These are phyloP conservation scores for Xylariaceae sp. DNA, from an alignment of 2,329 filamentous ascomycete species.

Conservation along the genomic window DNA sequence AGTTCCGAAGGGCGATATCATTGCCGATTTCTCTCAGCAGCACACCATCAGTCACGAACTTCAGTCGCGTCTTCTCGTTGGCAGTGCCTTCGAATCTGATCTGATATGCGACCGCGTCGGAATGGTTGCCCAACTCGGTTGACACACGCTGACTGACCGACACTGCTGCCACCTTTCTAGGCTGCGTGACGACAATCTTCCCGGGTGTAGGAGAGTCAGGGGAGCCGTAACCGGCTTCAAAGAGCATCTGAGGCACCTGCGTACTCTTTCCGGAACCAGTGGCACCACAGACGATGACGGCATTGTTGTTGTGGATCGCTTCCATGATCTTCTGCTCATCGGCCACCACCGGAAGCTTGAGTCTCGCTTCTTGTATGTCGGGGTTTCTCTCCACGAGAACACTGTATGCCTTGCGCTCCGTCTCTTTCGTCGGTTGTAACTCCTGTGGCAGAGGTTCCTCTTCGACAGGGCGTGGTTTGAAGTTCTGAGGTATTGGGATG, in stretches of 20 bases:
- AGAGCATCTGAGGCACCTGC: slow-evolving; percentile 92
- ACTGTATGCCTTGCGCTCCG: slow-evolving; percentile 66
- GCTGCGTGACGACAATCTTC: slow-evolving; percentile 93
- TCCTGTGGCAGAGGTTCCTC: slow-evolving; percentile 66
- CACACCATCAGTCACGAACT: slow-evolving; percentile 99
- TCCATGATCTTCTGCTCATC: slow-evolving; percentile 99
- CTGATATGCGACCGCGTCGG: slow-evolving; percentile 79
- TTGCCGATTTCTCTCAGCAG: slow-evolving; percentile 84
- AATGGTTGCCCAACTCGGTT: slow-evolving; percentile 74
- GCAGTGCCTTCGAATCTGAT: slow-evolving; percentile 91
- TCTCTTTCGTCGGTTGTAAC: slow-evolving; percentile 54
- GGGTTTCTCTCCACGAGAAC: slow-evolving; percentile 64
- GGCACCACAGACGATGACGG: slow-evolving; percentile 86
- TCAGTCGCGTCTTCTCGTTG: slow-evolving; percentile 76
- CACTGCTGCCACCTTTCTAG: slow-evolving; percentile 87
- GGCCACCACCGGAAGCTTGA: slow-evolving; percentile 82
- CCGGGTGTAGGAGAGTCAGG: slow-evolving; percentile 74
- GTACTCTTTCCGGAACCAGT: slow-evolving; percentile 98
- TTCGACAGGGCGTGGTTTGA: slow-evolving; percentile 62
- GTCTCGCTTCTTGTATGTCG: slow-evolving; percentile 70
- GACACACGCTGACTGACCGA: slow-evolving; percentile 93
- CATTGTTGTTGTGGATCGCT: slow-evolving; percentile 84
- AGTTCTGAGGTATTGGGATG: slow-evolving; percentile 55
- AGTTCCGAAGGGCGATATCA: slow-evolving; percentile 82
- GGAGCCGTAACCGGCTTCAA: slow-evolving; percentile 86